Evolutionary conservation across 1,284 basidiomycete species (phyloP).

Genomic region (Sphagnurus paluster): DNA sequence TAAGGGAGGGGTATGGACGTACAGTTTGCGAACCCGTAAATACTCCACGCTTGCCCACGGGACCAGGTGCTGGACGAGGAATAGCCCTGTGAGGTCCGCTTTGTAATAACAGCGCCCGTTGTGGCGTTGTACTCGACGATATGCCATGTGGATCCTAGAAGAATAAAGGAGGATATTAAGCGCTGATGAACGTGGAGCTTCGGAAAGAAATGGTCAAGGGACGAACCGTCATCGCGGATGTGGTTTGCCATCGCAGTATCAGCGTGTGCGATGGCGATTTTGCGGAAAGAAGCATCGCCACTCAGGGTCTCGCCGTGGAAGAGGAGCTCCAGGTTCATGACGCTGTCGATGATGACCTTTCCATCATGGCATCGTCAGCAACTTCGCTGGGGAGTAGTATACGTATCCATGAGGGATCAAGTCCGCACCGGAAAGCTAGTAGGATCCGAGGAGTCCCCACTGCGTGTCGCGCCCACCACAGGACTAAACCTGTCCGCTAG

Average conservation of each 20-base stretch:
- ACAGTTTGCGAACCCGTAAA: constrained; percentile 73
- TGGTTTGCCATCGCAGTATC: constrained; percentile 69
- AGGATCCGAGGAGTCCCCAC: constrained; percentile 59
- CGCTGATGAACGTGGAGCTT: no score
- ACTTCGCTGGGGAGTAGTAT: no score
- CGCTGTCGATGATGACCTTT: constrained; percentile 73
- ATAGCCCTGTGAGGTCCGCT: constrained; percentile 62
- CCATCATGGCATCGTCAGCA: no score
- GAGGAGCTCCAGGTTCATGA: constrained; percentile 74
- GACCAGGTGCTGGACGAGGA: constrained; percentile 73
- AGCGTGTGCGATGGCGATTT: constrained; percentile 65
- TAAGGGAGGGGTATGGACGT: constrained; percentile 21
- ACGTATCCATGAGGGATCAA: not conserved
- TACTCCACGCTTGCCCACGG: constrained; percentile 69
- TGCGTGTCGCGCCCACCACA: constrained; percentile 48
- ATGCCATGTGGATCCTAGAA: constrained; percentile 60
- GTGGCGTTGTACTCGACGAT: constrained; percentile 67
- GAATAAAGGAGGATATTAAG: not conserved
- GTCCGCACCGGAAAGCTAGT: constrained; percentile 52
- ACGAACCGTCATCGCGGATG: constrained; percentile 57
- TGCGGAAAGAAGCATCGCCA: constrained; percentile 53
- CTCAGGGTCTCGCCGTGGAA: constrained; percentile 57
- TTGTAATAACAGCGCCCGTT: constrained; percentile 57
- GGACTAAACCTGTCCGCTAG: constrained; percentile 46
- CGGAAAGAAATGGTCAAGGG: not conserved